A percentile compares a stretch with the other conserved stretches of the same genome.
These are phyloP conservation scores for Penicillium bovifimosum DNA, from an alignment of 495 filamentous ascomycete genomes.

Conservation along the genomic window DNA sequence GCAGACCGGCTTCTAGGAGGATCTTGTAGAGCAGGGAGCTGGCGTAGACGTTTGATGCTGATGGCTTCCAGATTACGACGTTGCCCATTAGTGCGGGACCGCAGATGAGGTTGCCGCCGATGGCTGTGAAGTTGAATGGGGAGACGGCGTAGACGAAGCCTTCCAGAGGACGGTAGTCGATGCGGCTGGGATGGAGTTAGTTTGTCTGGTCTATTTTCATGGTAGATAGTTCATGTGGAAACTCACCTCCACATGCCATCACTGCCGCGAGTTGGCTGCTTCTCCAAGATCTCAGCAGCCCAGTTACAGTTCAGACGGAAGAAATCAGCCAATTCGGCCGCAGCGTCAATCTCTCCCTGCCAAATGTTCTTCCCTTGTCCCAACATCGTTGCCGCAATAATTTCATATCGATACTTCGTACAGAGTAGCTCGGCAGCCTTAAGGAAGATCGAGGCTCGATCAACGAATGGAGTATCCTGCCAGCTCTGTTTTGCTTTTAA, in stretches of 20 bases:
- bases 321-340: conserved; percentile 88
- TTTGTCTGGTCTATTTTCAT: too few species aligned
- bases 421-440: conserved; percentile 88
- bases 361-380: conserved; percentile 96
- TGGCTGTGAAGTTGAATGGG: conserved; percentile 88
- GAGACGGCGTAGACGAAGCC: conserved; percentile 84
- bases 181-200: conserved; percentile 32
- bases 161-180: conserved; percentile 78
- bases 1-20: conserved; percentile 81
- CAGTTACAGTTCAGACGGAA: conserved; percentile 75
- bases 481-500: conserved; percentile 75
- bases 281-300: conserved; percentile 68
- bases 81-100: conserved; percentile 76
- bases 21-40: conserved; percentile 76
- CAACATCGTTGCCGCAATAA: conserved; percentile 91
- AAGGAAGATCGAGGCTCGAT: conserved; percentile 86
- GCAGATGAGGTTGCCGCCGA: conserved; percentile 71
- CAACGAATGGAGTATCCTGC: conserved; percentile 78
- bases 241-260: conserved; percentile 65
- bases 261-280: conserved; percentile 57
- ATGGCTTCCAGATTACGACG: conserved; percentile 86
- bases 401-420: conserved; percentile 84
- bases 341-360: conserved; percentile 95
- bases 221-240: too few species aligned
- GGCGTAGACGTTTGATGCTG: conserved; percentile 67